A percentile compares a stretch with the other conserved stretches of the same genome.
Evolutionary conservation across 176 grass and related monocot species (phyloP).

Genomic region (Cenchrus purpureus): DNA sequence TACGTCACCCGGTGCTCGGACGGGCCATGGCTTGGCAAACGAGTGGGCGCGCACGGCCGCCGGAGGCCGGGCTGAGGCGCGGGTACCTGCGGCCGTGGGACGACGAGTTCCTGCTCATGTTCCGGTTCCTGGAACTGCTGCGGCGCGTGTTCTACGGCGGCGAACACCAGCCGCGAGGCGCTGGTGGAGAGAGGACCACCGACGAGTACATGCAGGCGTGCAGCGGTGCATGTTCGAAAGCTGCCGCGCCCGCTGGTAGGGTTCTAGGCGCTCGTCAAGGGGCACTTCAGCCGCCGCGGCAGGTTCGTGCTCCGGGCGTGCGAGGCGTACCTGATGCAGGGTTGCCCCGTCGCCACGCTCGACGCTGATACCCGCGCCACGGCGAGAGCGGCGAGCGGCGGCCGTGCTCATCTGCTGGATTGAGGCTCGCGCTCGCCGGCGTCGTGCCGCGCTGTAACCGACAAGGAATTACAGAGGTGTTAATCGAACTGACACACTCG

Average conservation of each 20-base stretch:
- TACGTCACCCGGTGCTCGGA: constrained; percentile 89
- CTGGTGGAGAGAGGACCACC: constrained; percentile 67
- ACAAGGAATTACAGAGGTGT: too few species aligned
- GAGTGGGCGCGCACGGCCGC: constrained; percentile 67
- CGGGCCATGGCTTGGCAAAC: constrained; percentile 66
- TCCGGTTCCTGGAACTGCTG: constrained; percentile 86
- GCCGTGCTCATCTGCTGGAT: not conserved
- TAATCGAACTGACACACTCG: too few species aligned
- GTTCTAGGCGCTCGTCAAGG: not conserved
- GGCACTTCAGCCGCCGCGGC: not conserved
- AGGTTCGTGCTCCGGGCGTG: not conserved
- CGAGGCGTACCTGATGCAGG: not conserved
- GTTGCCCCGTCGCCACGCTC: not conserved
- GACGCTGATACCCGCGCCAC: not conserved
- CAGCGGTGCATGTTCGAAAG: constrained; percentile 92
- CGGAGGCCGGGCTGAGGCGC: constrained; percentile 60
- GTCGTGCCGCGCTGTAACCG: constrained; percentile 33
- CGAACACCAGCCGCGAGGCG: constrained; percentile 76
- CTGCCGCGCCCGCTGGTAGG: not conserved
- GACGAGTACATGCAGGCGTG: constrained; percentile 68
- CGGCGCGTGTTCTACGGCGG: constrained; percentile 79
- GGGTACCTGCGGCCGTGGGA: constrained; percentile 91
- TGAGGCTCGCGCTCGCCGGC: not conserved
- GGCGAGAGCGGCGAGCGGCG: not conserved
- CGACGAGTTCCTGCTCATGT: constrained; percentile 72